phyloP scores from a whole-genome alignment of 805 yeast species.

The Danielia oregonensis region DNA sequence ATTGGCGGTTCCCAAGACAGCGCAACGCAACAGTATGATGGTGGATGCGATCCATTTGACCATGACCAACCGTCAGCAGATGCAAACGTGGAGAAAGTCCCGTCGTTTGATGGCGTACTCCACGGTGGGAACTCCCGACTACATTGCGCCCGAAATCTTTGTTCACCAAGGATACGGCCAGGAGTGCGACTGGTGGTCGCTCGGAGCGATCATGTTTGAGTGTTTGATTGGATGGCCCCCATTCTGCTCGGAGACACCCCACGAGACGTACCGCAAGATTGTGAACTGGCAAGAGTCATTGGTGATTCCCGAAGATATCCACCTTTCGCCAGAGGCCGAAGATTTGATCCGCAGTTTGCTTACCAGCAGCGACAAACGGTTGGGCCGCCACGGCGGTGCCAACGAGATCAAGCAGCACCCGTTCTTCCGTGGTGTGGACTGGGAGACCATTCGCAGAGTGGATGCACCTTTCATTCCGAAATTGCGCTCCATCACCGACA shows the following conservation, averaged over 20 bases:
- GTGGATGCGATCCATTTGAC: slow-evolving; percentile 95
- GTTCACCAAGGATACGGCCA: slow-evolving; percentile 93
- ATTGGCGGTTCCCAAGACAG: slow-evolving; percentile 15
- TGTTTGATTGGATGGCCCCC: slow-evolving; percentile 98
- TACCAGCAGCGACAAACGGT: slow-evolving; percentile 72
- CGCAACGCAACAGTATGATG: slow-evolving; percentile 68
- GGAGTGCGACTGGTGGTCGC: slow-evolving; percentile 98
- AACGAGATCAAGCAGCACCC: slow-evolving; percentile 88
- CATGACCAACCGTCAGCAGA: slow-evolving; percentile 90
- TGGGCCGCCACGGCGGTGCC: slow-evolving; percentile 90
- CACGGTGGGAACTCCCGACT: slow-evolving; percentile 95
- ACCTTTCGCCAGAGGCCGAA: slow-evolving; percentile 82
- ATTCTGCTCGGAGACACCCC: slow-evolving; percentile 91
- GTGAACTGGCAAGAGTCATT: slow-evolving; percentile 87
- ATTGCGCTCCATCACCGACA: slow-evolving; percentile 87
- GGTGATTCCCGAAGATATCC: slow-evolving; percentile 88
- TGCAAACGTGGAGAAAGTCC: slow-evolving; percentile 94
- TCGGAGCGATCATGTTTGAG: slow-evolving; percentile 96
- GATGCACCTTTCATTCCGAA: slow-evolving; percentile 94
- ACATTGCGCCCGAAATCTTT: slow-evolving; percentile 93
- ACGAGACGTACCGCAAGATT: slow-evolving; percentile 88
- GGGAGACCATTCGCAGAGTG: slow-evolving; percentile 83
- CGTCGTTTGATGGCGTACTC: slow-evolving; percentile 92
- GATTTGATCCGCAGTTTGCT: slow-evolving; percentile 76
- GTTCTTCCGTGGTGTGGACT: slow-evolving; percentile 92